Conservation (phyloP, 1,284 basidiomycete genomes). For the Hemileccinum hortonii region DNA sequence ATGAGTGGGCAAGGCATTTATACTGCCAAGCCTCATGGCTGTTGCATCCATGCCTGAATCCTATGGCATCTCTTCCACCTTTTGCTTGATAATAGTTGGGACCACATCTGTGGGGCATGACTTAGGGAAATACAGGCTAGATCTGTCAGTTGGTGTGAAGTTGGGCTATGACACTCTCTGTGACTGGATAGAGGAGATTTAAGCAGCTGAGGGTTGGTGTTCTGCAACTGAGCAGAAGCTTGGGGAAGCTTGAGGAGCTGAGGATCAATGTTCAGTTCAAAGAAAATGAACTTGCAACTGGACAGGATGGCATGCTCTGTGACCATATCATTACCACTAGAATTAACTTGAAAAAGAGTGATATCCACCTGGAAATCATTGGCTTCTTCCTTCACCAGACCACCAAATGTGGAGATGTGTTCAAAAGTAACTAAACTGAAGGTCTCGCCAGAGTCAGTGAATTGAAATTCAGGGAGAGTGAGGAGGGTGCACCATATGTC, state of each 20-base stretch:
- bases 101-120: no score
- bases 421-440: not conserved
- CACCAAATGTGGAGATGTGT: not conserved
- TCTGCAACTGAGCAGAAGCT: not conserved
- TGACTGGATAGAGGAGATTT: no score
- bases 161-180: no score
- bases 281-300: not conserved
- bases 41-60: no score
- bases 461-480: not conserved
- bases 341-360: not conserved
- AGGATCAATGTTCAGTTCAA: not conserved
- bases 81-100: no score
- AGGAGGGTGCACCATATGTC: not conserved
- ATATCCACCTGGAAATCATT: not conserved
- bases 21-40: no score
- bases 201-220: no score
- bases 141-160: no score
- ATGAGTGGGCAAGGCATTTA: no score
- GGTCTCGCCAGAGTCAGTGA: not conserved
- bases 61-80: no score
- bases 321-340: not conserved
- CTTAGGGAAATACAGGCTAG: no score
- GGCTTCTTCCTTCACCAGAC: not conserved
- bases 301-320: not conserved
- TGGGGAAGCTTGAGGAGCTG: not conserved